Conservation (phyloP, 1,139 yeast species). For the Taiozyma sp. region DNA sequence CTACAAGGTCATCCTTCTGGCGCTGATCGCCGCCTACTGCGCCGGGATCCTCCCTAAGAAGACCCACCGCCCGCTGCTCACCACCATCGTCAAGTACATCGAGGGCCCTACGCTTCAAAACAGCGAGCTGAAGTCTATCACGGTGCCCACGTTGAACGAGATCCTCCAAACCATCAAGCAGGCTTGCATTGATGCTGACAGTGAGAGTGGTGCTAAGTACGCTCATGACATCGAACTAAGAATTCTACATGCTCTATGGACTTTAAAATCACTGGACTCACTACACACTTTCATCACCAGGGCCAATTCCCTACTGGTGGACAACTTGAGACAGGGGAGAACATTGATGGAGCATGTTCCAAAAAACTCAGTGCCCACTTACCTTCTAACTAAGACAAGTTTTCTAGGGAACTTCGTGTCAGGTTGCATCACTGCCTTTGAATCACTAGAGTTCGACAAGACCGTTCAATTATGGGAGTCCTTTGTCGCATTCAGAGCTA, state of each 20-base stretch:
- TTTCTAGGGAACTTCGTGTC: conserved; percentile 40
- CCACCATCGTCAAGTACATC: conserved; percentile 32
- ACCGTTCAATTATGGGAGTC: conserved; percentile 47
- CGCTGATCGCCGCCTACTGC: conserved; percentile 34
- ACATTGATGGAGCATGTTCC: conserved; percentile 10
- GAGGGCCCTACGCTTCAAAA: conserved; percentile 22
- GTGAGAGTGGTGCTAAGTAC: conserved; percentile 14
- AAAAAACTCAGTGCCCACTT: conserved; percentile 12
- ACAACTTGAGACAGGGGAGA: conserved; percentile 18
- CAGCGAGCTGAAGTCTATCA: conserved; percentile 5
- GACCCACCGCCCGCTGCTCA: conserved; percentile 31
- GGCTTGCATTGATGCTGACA: conserved; percentile 18
- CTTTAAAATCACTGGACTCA: conserved; percentile 25
- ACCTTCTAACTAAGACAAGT: conserved; percentile 29
- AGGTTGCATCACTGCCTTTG: conserved; percentile 43
- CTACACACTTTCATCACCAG: conserved; percentile 28
- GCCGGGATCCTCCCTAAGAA: conserved; percentile 30
- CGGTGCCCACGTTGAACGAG: conserved; percentile 19
- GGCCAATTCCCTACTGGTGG: conserved; percentile 24
- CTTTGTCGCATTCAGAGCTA: conserved; percentile 46
- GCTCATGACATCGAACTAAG: conserved; percentile 25
- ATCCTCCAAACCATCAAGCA: conserved; percentile 14
- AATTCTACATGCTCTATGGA: conserved; percentile 23
- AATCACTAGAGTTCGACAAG: conserved; percentile 56
- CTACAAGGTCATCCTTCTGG: conserved; percentile 32